Evolutionary conservation across 2,329 filamentous ascomycete genomes (phyloP), one percentile per base, ranked within the genome.

Genomic region (Sclerotinia trifoliorum): DNA sequence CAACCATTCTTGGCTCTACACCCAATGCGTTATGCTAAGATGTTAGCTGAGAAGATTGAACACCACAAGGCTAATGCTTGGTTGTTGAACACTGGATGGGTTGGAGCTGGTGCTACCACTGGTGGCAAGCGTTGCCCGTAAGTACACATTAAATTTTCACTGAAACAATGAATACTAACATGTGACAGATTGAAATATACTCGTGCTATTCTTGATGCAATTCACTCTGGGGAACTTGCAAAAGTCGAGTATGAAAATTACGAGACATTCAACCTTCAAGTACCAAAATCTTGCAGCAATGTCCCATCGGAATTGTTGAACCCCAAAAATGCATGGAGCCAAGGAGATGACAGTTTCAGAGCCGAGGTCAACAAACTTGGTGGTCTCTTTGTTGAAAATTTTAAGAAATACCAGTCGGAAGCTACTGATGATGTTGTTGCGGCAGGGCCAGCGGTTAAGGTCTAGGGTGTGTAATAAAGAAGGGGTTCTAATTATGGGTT

Each of bases 1-100:
- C 95, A 99, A 84, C 95, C 95, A 71, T 99, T 99, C 93, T 85
- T 99, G 77, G 95, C 95, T 54, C 90, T 99, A 69, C 95, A 99
- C 86, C 95, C 95, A 77, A 99, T 99, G 95, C 91, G 92, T 81
- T 99, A 99, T 83, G 95, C 95, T 75, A 90, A 90, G 84, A 99
- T 99, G 95, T 86, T 99, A 71, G 95, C 95, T 49, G 92, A 97
- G 80, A 98, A 98, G 90, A 99, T 99, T 79, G 88, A 94, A 78
- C 81, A 92, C 75, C 93, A 99, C 89, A 92, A 93, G 78, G 90
- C 93, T 82, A 96, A 97, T 80, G 95, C 94, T 76, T 99, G 95
- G 95, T 86, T 99, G 75, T 90, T 99, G 81, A 97, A 97, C 90
- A 97, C 94, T 77, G 94, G 94, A 76, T 97, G 94, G 94, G 93